Conservation (phyloP, 495 filamentous ascomycete species). For the Recurvomyces mirabilis region DNA sequence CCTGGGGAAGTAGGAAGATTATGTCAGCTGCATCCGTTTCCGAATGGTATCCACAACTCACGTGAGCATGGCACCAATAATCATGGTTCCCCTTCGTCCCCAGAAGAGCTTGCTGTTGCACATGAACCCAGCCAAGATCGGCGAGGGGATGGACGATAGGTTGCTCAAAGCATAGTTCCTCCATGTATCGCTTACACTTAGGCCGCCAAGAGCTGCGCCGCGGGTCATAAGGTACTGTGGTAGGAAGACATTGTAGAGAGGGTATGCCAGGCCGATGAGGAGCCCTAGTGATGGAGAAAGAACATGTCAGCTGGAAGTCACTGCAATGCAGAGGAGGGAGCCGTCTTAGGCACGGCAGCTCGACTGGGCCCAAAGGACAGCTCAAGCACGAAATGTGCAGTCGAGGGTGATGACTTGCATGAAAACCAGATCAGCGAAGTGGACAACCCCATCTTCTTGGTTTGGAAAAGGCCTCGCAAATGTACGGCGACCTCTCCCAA, state of each 20-base stretch:
- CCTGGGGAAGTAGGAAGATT: too few species aligned
- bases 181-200: conserved; percentile 48
- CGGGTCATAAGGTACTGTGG: conserved; percentile 24
- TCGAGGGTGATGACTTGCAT: conserved; percentile 62
- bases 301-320: too few species aligned
- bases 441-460: conserved; percentile 46
- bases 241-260: conserved; percentile 50
- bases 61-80: conserved; percentile 46
- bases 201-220: conserved; percentile 36
- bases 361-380: too few species aligned
- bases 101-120: conserved; percentile 42
- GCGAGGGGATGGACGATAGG: conserved; percentile 51
- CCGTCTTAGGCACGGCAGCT: too few species aligned
- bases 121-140: conserved; percentile 54
- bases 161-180: conserved; percentile 62
- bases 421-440: conserved; percentile 57
- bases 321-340: too few species aligned
- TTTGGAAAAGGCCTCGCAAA: conserved; percentile 52
- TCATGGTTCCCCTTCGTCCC: conserved; percentile 57
- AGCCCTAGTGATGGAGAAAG: too few species aligned
- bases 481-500: conserved; percentile 43
- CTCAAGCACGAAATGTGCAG: conserved; percentile 29
- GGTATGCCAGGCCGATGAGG: conserved; percentile 14
- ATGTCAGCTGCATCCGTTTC: too few species aligned
- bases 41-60: too few species aligned